phyloP scores from a whole-genome alignment of 495 filamentous ascomycete species.

The Aspergillus campestris region DNA sequence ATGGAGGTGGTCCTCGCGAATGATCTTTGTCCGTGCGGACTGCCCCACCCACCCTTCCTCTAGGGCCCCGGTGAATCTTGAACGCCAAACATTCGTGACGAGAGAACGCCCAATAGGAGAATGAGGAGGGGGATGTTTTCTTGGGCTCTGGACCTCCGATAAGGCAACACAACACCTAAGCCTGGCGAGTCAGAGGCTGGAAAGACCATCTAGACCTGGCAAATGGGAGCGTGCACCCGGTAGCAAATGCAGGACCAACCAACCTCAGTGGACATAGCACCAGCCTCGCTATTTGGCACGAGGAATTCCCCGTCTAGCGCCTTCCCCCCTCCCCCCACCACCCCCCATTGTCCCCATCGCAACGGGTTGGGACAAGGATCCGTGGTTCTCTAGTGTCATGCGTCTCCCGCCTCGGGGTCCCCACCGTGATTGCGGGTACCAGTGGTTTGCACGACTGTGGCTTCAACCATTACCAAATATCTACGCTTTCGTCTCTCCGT shows the following conservation, averaged over 20 bases:
- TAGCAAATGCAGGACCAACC: background rate
- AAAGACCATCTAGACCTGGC: no score
- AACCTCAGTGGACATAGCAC: background rate
- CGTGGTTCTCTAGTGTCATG: constrained; percentile 16
- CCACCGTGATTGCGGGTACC: background rate
- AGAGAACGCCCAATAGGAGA: constrained; percentile 11
- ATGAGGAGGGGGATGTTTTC: constrained; percentile 1
- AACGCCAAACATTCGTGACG: constrained; percentile 10
- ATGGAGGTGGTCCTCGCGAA: no score
- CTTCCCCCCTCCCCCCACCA: background rate
- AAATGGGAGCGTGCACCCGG: background rate
- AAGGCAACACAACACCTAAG: constrained; percentile 3
- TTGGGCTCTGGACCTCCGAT: constrained; percentile 8
- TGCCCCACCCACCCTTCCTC: no score
- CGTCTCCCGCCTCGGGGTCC: constrained; percentile 2
- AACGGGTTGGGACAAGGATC: constrained; percentile 6
- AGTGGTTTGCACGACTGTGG: no score
- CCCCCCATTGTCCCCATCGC: background rate
- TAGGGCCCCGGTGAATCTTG: background rate
- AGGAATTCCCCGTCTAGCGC: background rate
- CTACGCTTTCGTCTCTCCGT: no score
- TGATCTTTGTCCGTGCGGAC: no score
- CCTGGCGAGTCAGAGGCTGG: constrained; percentile 1
- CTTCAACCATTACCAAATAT: no score
- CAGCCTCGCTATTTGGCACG: constrained; percentile 3